These are phyloP conservation scores for Sporopachydermia quercuum DNA, from an alignment of 805 yeast species.

Conservation along the genomic window DNA sequence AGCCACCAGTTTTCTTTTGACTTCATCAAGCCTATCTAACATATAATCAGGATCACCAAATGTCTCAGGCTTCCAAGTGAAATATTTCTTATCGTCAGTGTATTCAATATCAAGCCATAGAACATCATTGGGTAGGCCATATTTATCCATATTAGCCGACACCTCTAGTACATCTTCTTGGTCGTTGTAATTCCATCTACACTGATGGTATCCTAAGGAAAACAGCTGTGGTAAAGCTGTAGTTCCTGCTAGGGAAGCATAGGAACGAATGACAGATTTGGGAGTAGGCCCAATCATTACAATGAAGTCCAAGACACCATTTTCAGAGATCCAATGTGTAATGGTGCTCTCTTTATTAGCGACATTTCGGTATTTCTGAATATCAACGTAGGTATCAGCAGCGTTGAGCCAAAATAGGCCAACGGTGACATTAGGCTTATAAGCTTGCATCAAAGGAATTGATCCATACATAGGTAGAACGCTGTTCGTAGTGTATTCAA, in stretches of 20 bases:
- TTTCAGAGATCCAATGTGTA: constrained; percentile 92
- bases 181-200: constrained; percentile 93
- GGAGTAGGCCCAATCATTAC: constrained; percentile 44
- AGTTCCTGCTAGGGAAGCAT: constrained; percentile 59
- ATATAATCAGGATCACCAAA: constrained; percentile 67
- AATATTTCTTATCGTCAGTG: constrained; percentile 72
- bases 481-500: constrained; percentile 78
- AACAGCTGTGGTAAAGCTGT: constrained; percentile 62
- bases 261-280: constrained; percentile 42
- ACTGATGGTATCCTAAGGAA: constrained; percentile 85
- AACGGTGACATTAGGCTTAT: constrained; percentile 37
- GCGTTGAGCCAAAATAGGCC: constrained; percentile 88
- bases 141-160: constrained; percentile 50
- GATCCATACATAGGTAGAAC: constrained; percentile 90
- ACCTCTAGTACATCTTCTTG: constrained; percentile 74
- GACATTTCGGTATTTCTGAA: constrained; percentile 26
- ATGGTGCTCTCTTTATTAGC: constrained; percentile 16
- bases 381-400: constrained; percentile 85
- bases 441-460: constrained; percentile 75
- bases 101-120: constrained; percentile 95
- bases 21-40: constrained; percentile 46
- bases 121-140: constrained; percentile 72
- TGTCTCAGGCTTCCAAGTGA: constrained; percentile 69
- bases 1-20: constrained; percentile 70
- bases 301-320: constrained; percentile 68